Evolutionary conservation across 176 grass and related monocot species (phyloP), one percentile per base, ranked within the genome.

Genomic region (Elaeis guineensis): DNA sequence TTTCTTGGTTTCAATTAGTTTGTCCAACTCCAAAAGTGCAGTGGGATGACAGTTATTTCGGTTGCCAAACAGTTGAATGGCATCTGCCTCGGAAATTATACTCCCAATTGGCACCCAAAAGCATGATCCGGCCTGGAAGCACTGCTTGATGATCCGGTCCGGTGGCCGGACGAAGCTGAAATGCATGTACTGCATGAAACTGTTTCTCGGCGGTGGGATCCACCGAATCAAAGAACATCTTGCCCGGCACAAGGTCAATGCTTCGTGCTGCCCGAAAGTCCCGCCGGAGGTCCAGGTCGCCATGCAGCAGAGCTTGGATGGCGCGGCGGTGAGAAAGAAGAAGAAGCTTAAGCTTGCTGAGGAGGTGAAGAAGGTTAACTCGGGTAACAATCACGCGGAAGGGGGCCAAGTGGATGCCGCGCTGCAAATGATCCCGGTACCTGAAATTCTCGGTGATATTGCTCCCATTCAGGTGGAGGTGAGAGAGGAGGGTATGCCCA

Each of bases 211-310:
- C 51, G 87, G 92, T 18, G 87, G 92, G 50, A 97, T 91, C 83
- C 87, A 97, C 79, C 92, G 92, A 65, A 85, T 91, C 81, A 97
- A 91, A 84, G 92, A 97, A 78, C 92, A 97, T 75, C 92, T 97
- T 16, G 92, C 84, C 3, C 78, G 81, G 60, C 92, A 86, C 53
- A 86, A 89, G 7, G 87, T 87, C 4, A 97, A 97, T 25, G 92
- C 92, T 9, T 88, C 81, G 59, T 85, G 84, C 87, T 97, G 92
- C 72, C 72, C 84, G 73, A 78, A 78, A 57, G 87, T 97, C 24
- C 92, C 87, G 16, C 50, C 30, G 19, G 84, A 97, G 51, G 92
- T 97, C 17, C 65, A 91, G 75, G 54, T 59, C 22, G 65, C 76
- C 11, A 97, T 97, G 92, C 72, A 77, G 53, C 65, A 71, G 56